These are phyloP conservation scores for Litsea cubeba DNA, from an alignment of 164 flowering plant species.

Conservation along the genomic window DNA sequence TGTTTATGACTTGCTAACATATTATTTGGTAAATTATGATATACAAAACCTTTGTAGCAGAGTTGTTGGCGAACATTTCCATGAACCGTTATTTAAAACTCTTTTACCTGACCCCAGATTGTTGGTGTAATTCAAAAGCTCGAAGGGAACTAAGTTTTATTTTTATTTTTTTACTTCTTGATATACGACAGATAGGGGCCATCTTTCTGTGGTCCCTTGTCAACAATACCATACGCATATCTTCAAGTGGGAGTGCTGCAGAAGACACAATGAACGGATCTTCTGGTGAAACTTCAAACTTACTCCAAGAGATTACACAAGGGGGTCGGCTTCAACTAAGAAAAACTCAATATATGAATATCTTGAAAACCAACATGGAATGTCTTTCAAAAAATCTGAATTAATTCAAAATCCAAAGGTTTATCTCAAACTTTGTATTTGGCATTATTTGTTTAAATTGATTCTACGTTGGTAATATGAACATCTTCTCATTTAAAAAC, in stretches of 20 bases:
- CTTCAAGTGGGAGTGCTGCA: constrained; percentile 17
- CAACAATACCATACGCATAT: constrained; percentile 47
- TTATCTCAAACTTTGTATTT: not conserved
- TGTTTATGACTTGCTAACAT: no score
- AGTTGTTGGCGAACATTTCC: no score
- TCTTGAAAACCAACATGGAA: not conserved
- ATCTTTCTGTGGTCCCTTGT: constrained; percentile 66
- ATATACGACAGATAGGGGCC: constrained; percentile 47
- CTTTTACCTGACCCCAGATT: no score
- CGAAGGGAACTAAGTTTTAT: not conserved
- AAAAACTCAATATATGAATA: constrained; percentile 14
- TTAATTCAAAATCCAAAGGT: not conserved
- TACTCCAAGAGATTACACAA: constrained; percentile 4
- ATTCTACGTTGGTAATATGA: no score
- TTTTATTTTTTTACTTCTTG: not conserved
- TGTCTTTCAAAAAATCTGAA: not conserved
- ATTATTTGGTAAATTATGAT: no score
- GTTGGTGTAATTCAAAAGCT: not conserved
- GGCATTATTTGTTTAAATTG: not conserved
- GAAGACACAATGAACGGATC: constrained; percentile 8
- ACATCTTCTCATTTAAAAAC: not conserved
- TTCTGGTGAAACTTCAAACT: constrained; percentile 22
- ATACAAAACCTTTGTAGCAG: no score
- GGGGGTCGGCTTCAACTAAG: constrained; percentile 22
- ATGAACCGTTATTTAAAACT: no score